Evolutionary conservation across 441 rosid species (phyloP), one percentile per base, ranked within the genome.

Genomic region (Brassica hybrid): DNA sequence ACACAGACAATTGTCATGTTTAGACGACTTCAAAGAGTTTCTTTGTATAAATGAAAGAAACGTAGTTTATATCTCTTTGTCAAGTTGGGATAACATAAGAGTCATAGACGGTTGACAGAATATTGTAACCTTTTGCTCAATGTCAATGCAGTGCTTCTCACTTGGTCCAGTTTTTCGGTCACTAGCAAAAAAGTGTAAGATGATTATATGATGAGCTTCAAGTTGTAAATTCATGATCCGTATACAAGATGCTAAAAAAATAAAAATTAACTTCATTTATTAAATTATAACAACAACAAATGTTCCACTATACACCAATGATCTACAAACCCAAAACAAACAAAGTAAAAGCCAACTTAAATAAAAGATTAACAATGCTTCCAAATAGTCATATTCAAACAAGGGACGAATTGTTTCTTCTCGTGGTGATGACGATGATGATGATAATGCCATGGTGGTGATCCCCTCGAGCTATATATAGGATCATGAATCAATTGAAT

Each of bases 401-500:
- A 72, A 14, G 48, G 21, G 68, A 78, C 41, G 36, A n/a, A 25
- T 8, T 64, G 71, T 52, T 56, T 69, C 65, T 21, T 68, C 43
- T 70, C 50, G 2, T 21, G 23, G 2, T 21, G 21, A 19, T 58
- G 34, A 61, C 2, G 64, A 21, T 69, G 13, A 36, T 48, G 41
- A 52, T 52, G 59, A 56, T 23, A 45, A 56, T 41, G 71, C 21
- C 58, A 71, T 71, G 61, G 19, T 78, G 32, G 32, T 65, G 69
- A 9, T 36, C n/a, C 38, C 50, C n/a, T 10, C 41, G 27, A 69
- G 75, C 71, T 38, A 13, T 36, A 52, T 69, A 11, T 54, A 56
- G 13, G 62, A 65, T 48, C 60, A 66, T 41, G 41, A 38, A 54
- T 73, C 68, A 83, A 23, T 84, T 80, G 74, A 76, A 83, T 2